phyloP scores from a whole-genome alignment of 331 rosid genomes.

The Malus hybrid region DNA sequence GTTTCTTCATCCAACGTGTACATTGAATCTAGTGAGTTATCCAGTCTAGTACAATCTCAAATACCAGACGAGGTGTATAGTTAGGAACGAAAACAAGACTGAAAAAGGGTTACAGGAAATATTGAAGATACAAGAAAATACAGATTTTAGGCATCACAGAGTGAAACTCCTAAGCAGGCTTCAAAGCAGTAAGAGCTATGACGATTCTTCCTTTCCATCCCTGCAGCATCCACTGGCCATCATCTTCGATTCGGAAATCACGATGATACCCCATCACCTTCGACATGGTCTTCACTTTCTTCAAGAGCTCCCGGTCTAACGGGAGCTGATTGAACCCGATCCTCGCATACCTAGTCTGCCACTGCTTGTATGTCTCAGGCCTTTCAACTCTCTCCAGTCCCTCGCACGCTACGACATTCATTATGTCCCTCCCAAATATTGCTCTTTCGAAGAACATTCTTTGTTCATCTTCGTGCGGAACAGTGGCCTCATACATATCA shows the following conservation, averaged over 20 bases:
- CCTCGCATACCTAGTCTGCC: constrained; percentile 39
- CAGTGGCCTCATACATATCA: constrained; percentile 34
- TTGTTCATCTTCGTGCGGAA: constrained; percentile 23
- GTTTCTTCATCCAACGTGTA: background rate
- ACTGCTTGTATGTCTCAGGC: constrained; percentile 45
- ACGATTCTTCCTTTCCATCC: constrained; percentile 54
- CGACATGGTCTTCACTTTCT: constrained; percentile 16
- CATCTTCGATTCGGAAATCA: constrained; percentile 39
- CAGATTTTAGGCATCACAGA: background rate
- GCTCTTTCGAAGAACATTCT: constrained; percentile 35
- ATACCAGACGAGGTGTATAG: background rate
- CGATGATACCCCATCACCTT: constrained; percentile 19
- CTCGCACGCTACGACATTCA: constrained; percentile 53
- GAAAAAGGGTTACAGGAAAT: background rate
- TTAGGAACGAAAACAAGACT: too few relatives aligned
- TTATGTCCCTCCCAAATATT: constrained; percentile 29
- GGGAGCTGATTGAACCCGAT: constrained; percentile 43
- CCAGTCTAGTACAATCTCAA: too few relatives aligned
- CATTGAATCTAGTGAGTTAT: background rate
- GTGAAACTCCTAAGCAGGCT: constrained; percentile 4
- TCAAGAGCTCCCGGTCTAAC: constrained; percentile 22
- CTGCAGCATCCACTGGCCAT: constrained; percentile 52
- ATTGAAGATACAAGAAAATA: background rate
- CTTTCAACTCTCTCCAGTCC: constrained; percentile 58
- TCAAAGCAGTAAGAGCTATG: constrained; percentile 16